Evolutionary conservation across 441 rosid species (phyloP).

Genomic region (Manihot esculenta): DNA sequence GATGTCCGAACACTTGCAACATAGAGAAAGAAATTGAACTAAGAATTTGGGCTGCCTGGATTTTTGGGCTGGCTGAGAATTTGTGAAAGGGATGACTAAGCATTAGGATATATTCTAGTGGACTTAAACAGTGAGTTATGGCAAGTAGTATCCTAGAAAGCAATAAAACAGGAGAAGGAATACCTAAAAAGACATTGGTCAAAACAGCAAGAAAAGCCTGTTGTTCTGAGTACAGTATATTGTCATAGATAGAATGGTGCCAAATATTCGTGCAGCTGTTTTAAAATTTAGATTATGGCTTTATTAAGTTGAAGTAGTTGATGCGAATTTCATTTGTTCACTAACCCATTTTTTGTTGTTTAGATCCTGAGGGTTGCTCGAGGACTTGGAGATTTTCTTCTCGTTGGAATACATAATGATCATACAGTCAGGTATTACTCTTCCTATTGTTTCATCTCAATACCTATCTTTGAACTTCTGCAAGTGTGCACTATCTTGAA

Average conservation of each 20-base stretch:
- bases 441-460: background rate
- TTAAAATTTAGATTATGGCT: background rate
- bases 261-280: background rate
- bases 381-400: slow-evolving; percentile 74
- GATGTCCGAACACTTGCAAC: background rate
- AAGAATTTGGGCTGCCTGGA: too few relatives aligned
- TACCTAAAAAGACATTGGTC: background rate
- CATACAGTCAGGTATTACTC: slow-evolving; percentile 52
- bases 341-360: slow-evolving; percentile 15
- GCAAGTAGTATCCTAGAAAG: background rate
- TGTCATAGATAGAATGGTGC: background rate
- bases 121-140: background rate
- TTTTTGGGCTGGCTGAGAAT: background rate
- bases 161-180: background rate
- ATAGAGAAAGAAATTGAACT: background rate
- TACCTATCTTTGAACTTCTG: background rate
- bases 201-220: background rate
- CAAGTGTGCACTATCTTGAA: background rate
- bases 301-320: background rate
- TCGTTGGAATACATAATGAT: slow-evolving; percentile 70
- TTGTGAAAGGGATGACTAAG: background rate
- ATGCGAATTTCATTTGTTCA: slow-evolving; percentile 1
- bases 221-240: background rate
- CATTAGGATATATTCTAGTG: background rate
- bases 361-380: slow-evolving; percentile 66